These are phyloP conservation scores for Penicillium capsulatum DNA, from an alignment of 2,329 filamentous ascomycete genomes.

Conservation along the genomic window DNA sequence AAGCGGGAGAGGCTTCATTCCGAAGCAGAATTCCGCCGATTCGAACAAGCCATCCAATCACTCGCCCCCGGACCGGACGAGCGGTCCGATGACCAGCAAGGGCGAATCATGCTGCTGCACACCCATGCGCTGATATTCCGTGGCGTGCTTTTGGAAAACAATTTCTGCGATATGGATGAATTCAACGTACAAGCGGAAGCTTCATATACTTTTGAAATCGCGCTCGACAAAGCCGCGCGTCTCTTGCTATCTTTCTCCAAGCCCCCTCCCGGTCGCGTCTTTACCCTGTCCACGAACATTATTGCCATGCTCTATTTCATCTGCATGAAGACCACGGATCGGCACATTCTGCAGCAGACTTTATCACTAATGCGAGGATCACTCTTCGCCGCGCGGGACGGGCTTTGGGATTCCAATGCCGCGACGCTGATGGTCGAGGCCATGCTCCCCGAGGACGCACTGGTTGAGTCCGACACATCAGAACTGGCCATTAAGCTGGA, in stretches of 20 bases:
- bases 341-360: constrained; percentile 8
- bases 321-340: constrained; percentile 19
- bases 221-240: constrained; percentile 1
- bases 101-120: constrained; percentile 10
- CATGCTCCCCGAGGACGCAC: neutral
- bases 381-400: constrained; percentile 16
- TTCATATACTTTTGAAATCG: neutral
- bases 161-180: neutral
- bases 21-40: constrained; percentile 5
- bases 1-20: constrained; percentile 9
- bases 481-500: constrained; percentile 2
- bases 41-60: no score
- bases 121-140: constrained; percentile 14
- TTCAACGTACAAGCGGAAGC: constrained; percentile 2
- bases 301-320: constrained; percentile 23
- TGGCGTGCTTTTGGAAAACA: constrained; percentile 12
- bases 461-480: neutral
- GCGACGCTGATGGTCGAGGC: constrained; percentile 12
- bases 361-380: constrained; percentile 17
- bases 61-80: no score
- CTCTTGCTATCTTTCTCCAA: neutral
- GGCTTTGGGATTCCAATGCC: constrained; percentile 21
- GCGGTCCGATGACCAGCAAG: neutral
- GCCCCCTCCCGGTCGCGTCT: constrained; percentile 6
- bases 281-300: constrained; percentile 23